Evolutionary conservation across 2,329 filamentous ascomycete genomes (phyloP).

Genomic region (Chaetomium sp.): DNA sequence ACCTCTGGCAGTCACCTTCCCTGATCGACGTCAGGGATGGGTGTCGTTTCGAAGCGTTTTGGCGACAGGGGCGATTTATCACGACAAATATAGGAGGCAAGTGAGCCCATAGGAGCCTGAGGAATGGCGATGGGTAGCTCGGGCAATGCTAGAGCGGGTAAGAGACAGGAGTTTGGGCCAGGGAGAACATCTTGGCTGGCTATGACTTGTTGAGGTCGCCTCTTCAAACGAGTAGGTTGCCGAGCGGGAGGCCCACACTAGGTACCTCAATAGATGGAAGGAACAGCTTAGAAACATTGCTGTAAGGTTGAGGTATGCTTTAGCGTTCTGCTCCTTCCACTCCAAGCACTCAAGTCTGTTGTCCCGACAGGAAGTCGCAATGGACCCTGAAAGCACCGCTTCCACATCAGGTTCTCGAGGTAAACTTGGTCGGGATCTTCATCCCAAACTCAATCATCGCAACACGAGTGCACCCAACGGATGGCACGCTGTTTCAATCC

Average conservation of each 20-base stretch:
- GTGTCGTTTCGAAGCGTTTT: conserved; percentile 27
- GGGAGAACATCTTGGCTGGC: too few species aligned
- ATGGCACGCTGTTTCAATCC: conserved; percentile 3
- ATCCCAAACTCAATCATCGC: conserved; percentile 5
- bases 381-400: neutral
- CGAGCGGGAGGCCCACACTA: too few species aligned
- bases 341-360: neutral
- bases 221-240: too few species aligned
- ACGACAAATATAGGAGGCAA: neutral
- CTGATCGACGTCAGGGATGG: conserved; percentile 27
- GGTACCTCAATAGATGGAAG: too few species aligned
- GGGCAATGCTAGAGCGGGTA: too few species aligned
- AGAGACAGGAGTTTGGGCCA: too few species aligned
- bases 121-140: too few species aligned
- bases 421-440: conserved; percentile 11
- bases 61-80: conserved; percentile 15
- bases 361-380: neutral
- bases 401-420: neutral
- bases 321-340: too few species aligned
- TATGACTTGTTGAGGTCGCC: too few species aligned
- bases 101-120: too few species aligned
- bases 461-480: neutral
- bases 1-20: conserved; percentile 8
- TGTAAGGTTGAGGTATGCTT: too few species aligned
- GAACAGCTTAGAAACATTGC: too few species aligned